phyloP scores from a whole-genome alignment of 2,329 filamentous ascomycete genomes.

The Penicillium brevicompactum region DNA sequence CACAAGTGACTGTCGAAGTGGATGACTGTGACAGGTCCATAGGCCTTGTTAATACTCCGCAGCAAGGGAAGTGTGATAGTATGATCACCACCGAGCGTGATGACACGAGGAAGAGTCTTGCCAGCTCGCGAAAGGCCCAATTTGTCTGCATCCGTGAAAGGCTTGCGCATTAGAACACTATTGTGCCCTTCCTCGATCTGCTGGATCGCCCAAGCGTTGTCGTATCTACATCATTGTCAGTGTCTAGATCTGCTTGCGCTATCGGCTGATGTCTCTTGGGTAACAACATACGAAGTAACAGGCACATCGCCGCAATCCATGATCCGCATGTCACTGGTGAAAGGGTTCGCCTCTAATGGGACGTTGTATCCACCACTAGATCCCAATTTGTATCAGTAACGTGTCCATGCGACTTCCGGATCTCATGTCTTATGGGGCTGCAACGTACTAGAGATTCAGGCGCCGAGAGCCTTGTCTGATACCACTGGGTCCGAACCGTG shows the following conservation, averaged over 20 bases:
- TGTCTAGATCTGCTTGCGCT: not conserved
- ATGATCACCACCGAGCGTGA: slow-evolving; percentile 64
- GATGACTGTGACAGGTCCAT: slow-evolving; percentile 67
- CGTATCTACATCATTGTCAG: slow-evolving; percentile 59
- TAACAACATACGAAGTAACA: slow-evolving; percentile 70
- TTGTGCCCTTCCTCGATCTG: slow-evolving; percentile 88
- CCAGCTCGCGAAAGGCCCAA: slow-evolving; percentile 70
- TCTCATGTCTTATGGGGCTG: not conserved
- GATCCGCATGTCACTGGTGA: slow-evolving; percentile 77
- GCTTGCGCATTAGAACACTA: slow-evolving; percentile 69
- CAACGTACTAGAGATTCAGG: slow-evolving; percentile 79
- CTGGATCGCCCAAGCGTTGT: slow-evolving; percentile 77
- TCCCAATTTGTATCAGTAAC: slow-evolving; percentile 33
- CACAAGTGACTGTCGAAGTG: slow-evolving; percentile 65
- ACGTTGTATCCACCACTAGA: slow-evolving; percentile 85
- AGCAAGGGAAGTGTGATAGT: slow-evolving; percentile 54
- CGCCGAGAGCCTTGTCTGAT: slow-evolving; percentile 84
- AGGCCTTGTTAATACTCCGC: slow-evolving; percentile 63
- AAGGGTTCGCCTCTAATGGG: slow-evolving; percentile 75
- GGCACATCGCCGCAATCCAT: slow-evolving; percentile 84
- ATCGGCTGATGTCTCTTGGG: not conserved
- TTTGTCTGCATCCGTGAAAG: slow-evolving; percentile 68
- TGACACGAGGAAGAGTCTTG: slow-evolving; percentile 76
- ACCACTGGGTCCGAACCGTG: slow-evolving; percentile 79
- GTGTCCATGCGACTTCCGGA: too few relatives aligned